Conservation (phyloP, 805 yeast species). For the Wickerhamiella cacticola region DNA sequence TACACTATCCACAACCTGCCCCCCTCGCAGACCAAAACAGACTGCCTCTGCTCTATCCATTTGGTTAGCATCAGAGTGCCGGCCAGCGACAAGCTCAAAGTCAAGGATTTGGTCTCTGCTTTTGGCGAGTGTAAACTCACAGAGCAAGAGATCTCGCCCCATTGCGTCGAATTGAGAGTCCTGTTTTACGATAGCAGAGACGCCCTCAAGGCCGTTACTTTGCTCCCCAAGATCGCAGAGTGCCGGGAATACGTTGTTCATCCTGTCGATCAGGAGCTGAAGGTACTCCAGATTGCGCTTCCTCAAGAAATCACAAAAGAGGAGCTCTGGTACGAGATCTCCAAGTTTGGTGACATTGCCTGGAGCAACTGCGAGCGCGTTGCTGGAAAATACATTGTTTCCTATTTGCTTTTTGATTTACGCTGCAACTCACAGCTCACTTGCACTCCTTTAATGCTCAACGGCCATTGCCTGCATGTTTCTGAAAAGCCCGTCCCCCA, state of each 20-base stretch:
- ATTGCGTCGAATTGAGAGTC: not conserved
- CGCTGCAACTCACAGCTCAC: not conserved
- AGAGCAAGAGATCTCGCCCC: not conserved
- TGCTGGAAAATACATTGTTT: not conserved
- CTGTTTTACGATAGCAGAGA: conserved; percentile 7
- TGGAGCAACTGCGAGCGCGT: conserved; percentile 6
- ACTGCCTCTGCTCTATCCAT: conserved; percentile 7
- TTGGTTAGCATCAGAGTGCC: not conserved
- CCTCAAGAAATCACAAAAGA: conserved; percentile 8
- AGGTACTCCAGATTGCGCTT: not conserved
- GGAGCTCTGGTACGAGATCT: conserved; percentile 9
- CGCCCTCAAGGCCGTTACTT: conserved; percentile 2
- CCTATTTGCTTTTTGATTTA: conserved; percentile 8
- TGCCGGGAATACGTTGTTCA: conserved; percentile 2
- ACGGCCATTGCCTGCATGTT: not conserved
- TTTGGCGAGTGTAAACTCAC: conserved; percentile 2
- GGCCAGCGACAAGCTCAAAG: not conserved
- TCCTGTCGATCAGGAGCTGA: conserved; percentile 2
- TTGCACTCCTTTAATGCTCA: not conserved
- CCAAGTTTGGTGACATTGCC: conserved; percentile 11
- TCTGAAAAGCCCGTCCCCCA: not conserved
- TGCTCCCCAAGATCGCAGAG: conserved; percentile 8
- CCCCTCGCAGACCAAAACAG: not conserved
- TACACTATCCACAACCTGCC: not conserved
- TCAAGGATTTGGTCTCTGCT: conserved; percentile 5